Evolutionary conservation across 164 flowering plant species (phyloP).

Genomic region (Malania oleifera): DNA sequence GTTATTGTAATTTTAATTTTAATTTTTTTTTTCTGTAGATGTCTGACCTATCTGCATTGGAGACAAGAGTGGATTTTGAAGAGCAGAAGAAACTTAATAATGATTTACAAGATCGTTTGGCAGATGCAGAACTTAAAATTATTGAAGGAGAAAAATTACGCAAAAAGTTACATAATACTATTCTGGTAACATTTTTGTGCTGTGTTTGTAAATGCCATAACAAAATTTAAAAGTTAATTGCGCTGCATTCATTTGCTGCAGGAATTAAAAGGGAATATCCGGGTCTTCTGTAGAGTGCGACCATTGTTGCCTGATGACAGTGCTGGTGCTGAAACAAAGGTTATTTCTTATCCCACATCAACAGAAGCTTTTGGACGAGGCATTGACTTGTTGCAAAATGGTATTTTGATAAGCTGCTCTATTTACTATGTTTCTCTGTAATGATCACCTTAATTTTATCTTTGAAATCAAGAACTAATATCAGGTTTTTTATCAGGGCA

Average conservation of each 20-base stretch:
- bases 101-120: constrained; percentile 56
- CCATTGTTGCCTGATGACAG: constrained; percentile 80
- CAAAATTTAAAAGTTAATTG: background rate
- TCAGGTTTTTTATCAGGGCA: constrained; percentile 47
- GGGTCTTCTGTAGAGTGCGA: constrained; percentile 95
- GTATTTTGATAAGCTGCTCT: constrained; percentile 24
- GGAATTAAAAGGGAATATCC: constrained; percentile 98
- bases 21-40: constrained; percentile 31
- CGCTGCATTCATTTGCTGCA: constrained; percentile 25
- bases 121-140: constrained; percentile 67
- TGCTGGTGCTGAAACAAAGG: constrained; percentile 39
- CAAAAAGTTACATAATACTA: constrained; percentile 84
- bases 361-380: constrained; percentile 70
- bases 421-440: background rate
- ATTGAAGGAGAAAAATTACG: constrained; percentile 84
- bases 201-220: background rate
- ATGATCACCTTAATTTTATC: background rate
- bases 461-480: background rate
- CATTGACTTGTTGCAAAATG: constrained; percentile 74
- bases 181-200: constrained; percentile 44
- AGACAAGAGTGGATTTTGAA: constrained; percentile 55
- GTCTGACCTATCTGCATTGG: constrained; percentile 51
- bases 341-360: constrained; percentile 66
- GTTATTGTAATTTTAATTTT: background rate
- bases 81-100: constrained; percentile 41